Percentiles rank a stretch among this genome's conserved stretches.
Evolutionary conservation across 495 filamentous ascomycete genomes (phyloP).

Genomic region (Lasiosphaeriaceae sp.): DNA sequence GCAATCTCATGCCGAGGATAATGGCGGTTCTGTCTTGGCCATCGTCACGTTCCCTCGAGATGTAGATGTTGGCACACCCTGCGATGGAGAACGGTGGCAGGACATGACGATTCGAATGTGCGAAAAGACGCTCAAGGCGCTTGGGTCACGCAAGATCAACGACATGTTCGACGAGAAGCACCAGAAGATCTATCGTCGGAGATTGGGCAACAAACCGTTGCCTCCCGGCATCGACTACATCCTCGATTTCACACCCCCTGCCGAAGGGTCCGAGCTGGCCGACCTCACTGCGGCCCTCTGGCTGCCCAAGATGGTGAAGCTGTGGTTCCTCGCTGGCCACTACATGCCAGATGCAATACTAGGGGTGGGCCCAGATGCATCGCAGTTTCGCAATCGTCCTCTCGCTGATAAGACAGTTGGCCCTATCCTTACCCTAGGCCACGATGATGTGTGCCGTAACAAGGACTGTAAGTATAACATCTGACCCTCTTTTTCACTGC

Average conservation of each 20-base stretch:
- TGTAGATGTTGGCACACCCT: constrained; percentile 14
- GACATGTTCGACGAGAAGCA: constrained; percentile 42
- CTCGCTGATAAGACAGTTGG: constrained; percentile 24
- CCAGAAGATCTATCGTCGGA: constrained; percentile 30
- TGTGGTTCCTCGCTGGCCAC: constrained; percentile 45
- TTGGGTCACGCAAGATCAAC: constrained; percentile 47
- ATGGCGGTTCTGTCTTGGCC: constrained; percentile 49
- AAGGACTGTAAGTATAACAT: constrained; percentile 10
- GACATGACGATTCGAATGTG: constrained; percentile 37
- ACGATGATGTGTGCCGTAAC: constrained; percentile 30
- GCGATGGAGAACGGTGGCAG: constrained; percentile 21
- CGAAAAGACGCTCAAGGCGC: constrained; percentile 42
- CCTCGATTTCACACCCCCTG: constrained; percentile 59
- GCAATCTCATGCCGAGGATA: constrained; percentile 30
- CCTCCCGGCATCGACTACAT: constrained; percentile 49
- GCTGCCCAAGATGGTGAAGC: constrained; percentile 47
- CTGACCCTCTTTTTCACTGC: no score
- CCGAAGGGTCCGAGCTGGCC: constrained; percentile 56
- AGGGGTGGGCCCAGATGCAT: neutral
- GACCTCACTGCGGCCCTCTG: constrained; percentile 55
- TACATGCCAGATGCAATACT: constrained; percentile 31
- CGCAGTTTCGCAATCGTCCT: constrained; percentile 2
- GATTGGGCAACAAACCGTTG: constrained; percentile 28
- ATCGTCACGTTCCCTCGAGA: constrained; percentile 47
- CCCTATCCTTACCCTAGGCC: constrained; percentile 23